These are phyloP conservation scores for Phalaenopsis aphrodite DNA, from an alignment of 106 monocot genomes.

Conservation along the genomic window DNA sequence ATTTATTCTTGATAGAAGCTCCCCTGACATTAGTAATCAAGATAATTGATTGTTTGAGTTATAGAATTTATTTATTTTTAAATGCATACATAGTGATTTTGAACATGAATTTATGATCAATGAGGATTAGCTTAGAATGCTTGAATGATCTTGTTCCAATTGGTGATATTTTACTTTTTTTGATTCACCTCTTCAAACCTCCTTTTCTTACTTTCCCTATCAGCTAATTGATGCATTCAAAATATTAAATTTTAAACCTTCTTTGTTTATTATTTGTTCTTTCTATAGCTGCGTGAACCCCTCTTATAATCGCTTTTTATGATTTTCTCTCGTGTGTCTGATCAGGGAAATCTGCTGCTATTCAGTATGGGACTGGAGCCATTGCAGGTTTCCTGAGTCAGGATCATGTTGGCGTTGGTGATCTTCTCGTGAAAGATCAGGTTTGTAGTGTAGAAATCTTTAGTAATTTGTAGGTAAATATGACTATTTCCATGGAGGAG, in stretches of 20 bases:
- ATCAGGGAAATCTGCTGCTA: constrained; percentile 66
- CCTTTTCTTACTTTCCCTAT: neutral
- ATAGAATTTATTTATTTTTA: too few species aligned
- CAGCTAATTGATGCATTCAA: neutral
- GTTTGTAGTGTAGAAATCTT: constrained; percentile 18
- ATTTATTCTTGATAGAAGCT: too few species aligned
- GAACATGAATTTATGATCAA: neutral
- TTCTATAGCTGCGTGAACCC: neutral
- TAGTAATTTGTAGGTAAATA: neutral
- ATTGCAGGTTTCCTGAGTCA: constrained; percentile 77
- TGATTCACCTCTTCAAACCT: neutral
- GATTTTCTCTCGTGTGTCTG: constrained; percentile 8
- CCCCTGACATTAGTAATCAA: too few species aligned
- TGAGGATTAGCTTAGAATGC: neutral
- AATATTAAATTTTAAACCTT: neutral
- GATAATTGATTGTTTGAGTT: too few species aligned
- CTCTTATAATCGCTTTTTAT: neutral
- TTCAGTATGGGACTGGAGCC: constrained; percentile 80
- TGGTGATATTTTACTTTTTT: neutral
- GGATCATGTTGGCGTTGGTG: constrained; percentile 66
- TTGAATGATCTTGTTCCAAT: neutral
- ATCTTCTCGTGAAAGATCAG: constrained; percentile 70
- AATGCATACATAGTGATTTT: too few species aligned
- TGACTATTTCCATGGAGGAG: neutral
- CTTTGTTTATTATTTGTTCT: neutral